Conservation (phyloP, 345 rosid species). For the Psidium guajava region DNA sequence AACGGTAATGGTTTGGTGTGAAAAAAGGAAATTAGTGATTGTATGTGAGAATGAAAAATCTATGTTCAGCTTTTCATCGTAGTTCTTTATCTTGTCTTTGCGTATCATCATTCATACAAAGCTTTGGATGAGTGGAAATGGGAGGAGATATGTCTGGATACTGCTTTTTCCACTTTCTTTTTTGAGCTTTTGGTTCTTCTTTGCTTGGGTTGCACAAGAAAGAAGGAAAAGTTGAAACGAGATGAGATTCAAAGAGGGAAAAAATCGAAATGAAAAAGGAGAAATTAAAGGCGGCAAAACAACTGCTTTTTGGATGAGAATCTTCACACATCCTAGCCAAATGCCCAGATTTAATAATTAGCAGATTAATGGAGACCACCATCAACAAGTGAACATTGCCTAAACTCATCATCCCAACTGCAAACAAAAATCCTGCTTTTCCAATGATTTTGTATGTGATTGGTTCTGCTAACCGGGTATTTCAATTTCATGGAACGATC, state of each 20-base stretch:
- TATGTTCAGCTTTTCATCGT: neutral
- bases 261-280: neutral
- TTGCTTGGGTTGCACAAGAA: neutral
- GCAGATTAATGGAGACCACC: neutral
- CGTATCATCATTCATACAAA: neutral
- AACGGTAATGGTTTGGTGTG: neutral
- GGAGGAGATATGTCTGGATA: neutral
- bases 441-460: neutral
- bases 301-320: neutral
- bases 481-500: neutral
- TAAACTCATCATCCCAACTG: neutral
- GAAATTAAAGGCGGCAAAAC: neutral
- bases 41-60: neutral
- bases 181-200: neutral
- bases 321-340: neutral
- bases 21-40: neutral
- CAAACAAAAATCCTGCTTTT: neutral
- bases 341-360: neutral
- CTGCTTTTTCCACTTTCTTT: neutral
- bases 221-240: neutral
- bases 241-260: constrained; percentile 1
- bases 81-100: neutral
- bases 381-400: neutral
- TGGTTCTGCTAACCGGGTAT: neutral
- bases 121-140: neutral